These are phyloP conservation scores for Chloroidium sp. DNA, from an alignment of 163 green algal genomes.

Conservation along the genomic window DNA sequence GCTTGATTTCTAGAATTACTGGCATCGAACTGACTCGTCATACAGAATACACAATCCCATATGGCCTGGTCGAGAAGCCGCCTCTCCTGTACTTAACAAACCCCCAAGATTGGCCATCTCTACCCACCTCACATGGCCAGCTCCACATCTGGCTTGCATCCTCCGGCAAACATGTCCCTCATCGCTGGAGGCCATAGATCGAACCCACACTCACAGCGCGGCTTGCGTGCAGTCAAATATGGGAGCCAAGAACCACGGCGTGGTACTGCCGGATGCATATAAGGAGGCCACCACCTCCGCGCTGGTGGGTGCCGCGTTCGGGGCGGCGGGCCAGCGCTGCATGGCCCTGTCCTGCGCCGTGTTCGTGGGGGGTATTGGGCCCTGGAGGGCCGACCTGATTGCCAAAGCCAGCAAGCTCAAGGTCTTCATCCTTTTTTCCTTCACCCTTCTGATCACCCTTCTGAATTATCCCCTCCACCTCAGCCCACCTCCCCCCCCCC, in stretches of 20 bases:
- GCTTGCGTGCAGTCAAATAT: constrained; percentile 59
- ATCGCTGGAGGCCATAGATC: too few species aligned
- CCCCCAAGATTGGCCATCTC: too few species aligned
- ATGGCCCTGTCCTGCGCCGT: constrained; percentile 92
- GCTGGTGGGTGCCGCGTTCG: constrained; percentile 81
- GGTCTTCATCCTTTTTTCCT: not conserved
- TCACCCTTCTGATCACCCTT: not conserved
- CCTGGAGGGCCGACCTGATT: constrained; percentile 17
- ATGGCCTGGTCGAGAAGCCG: too few species aligned
- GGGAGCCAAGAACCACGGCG: constrained; percentile 95
- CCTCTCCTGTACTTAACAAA: too few species aligned
- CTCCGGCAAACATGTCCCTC: not conserved
- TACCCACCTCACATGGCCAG: too few species aligned
- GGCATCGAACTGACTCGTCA: too few species aligned
- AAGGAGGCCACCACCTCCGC: constrained; percentile 64
- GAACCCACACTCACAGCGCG: not conserved
- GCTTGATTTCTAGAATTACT: too few species aligned
- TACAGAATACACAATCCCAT: too few species aligned
- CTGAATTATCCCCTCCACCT: not conserved
- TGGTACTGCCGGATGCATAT: constrained; percentile 91
- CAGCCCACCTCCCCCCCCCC: not conserved
- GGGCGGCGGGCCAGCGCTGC: constrained; percentile 92
- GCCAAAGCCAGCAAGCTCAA: not conserved
- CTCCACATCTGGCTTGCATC: not conserved
- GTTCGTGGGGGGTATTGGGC: constrained; percentile 77